These are phyloP conservation scores for Exophiala viscosa DNA, from an alignment of 2,329 filamentous ascomycete genomes.

Conservation along the genomic window DNA sequence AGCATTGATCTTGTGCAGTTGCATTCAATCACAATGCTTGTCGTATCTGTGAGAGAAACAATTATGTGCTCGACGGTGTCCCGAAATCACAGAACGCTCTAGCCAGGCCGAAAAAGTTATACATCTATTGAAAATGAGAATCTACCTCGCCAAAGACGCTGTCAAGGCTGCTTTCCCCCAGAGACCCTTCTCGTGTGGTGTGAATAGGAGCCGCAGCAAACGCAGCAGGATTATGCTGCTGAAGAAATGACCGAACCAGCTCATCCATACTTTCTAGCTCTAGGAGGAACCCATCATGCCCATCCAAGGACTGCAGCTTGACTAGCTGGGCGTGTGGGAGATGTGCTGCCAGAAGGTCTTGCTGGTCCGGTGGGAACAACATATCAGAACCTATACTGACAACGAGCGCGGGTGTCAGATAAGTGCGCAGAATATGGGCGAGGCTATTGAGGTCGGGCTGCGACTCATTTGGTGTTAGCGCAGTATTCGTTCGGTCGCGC, in stretches of 20 bases:
- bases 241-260: not conserved
- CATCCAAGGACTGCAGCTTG: conserved; percentile 87
- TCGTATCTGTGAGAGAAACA: not conserved
- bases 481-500: conserved; percentile 60
- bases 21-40: too few relatives aligned
- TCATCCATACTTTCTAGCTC: conserved; percentile 57
- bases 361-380: conserved; percentile 93
- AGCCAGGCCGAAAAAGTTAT: not conserved
- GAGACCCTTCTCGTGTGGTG: not conserved
- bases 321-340: conserved; percentile 74
- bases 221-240: not conserved
- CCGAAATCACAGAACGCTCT: not conserved
- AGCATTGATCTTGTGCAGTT: too few relatives aligned
- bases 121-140: not conserved
- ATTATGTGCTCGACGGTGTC: not conserved
- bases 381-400: conserved; percentile 93
- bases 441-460: conserved; percentile 57
- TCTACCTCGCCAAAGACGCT: conserved; percentile 7
- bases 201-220: not conserved
- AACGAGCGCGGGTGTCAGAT: conserved; percentile 78
- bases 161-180: not conserved
- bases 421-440: conserved; percentile 55
- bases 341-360: conserved; percentile 79
- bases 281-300: conserved; percentile 90
- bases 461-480: conserved; percentile 41